Evolutionary conservation across 1,139 yeast species (phyloP).

Genomic region (Ogataea hybrid): DNA sequence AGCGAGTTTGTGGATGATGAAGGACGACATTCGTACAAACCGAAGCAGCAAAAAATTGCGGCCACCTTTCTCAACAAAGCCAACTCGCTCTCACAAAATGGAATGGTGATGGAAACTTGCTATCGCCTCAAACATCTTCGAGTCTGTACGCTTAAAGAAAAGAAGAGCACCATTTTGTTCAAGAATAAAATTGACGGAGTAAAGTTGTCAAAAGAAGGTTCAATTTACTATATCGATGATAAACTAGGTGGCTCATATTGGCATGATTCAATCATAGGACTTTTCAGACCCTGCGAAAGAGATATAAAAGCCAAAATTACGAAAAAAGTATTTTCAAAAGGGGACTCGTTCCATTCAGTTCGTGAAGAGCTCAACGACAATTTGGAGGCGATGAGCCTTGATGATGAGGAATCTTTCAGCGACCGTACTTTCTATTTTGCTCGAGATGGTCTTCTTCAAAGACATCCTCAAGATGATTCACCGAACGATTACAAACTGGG

Average conservation of each 20-base stretch:
- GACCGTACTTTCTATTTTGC: conserved; percentile 40
- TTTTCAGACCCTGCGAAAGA: conserved; percentile 54
- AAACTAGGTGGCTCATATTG: conserved; percentile 21
- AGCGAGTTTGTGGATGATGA: conserved; percentile 20
- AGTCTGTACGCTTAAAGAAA: conserved; percentile 22
- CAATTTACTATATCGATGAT: conserved; percentile 34
- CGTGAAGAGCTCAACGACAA: conserved; percentile 10
- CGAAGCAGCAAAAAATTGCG: conserved; percentile 1
- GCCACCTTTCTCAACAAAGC: conserved; percentile 3
- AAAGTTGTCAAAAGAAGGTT: conserved; percentile 33
- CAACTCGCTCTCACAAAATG: conserved; percentile 9
- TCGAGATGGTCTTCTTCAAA: conserved; percentile 54
- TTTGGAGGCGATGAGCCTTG: conserved; percentile 8
- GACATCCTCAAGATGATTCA: conserved; percentile 53
- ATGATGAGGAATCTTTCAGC: conserved; percentile 26
- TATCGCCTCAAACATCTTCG: conserved; percentile 9
- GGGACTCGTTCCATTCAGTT: conserved; percentile 16
- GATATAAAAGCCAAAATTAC: conserved; percentile 43
- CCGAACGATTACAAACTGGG: conserved; percentile 61
- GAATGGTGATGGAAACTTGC: conserved; percentile 16
- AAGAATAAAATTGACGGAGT: conserved; percentile 30
- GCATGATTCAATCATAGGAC: conserved; percentile 41
- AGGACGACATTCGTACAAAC: conserved; percentile 2
- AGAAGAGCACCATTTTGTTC: conserved; percentile 20
- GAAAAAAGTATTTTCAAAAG: conserved; percentile 30